Evolutionary conservation across 192 early-diverging fungal genomes (phyloP).

Genomic region (Backusella sp.): DNA sequence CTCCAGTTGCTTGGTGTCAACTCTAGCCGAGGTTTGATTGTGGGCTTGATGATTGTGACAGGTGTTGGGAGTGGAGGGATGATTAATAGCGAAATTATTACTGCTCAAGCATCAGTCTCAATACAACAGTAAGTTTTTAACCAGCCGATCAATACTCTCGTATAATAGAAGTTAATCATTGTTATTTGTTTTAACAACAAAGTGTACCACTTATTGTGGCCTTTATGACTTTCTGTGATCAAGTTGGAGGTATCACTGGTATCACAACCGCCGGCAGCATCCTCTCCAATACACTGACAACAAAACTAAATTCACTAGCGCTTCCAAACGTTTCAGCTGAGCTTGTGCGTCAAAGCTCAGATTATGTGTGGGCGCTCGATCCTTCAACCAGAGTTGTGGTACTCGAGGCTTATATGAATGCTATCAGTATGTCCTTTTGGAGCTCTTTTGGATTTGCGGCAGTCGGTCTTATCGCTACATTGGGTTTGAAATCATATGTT

Average conservation of each 20-base stretch:
- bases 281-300: slow-evolving; percentile 53
- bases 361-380: slow-evolving; percentile 16
- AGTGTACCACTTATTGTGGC: slow-evolving; percentile 33
- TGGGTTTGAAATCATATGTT: slow-evolving; percentile 26
- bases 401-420: slow-evolving; percentile 24
- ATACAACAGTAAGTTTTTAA: slow-evolving; percentile 30
- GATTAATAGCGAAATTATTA: slow-evolving; percentile 35
- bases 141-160: not conserved
- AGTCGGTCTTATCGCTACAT: slow-evolving; percentile 14
- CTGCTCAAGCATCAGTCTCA: slow-evolving; percentile 31
- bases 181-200: not conserved
- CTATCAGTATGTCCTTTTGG: slow-evolving; percentile 25
- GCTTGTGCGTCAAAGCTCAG: slow-evolving; percentile 27
- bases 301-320: slow-evolving; percentile 14
- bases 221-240: slow-evolving; percentile 36
- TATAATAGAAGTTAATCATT: not conserved
- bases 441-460: slow-evolving; percentile 23
- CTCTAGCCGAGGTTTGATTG: slow-evolving; percentile 28
- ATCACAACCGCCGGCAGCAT: slow-evolving; percentile 62
- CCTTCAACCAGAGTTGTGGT: slow-evolving; percentile 13
- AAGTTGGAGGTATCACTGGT: slow-evolving; percentile 41
- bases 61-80: slow-evolving; percentile 34
- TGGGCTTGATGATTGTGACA: slow-evolving; percentile 32
- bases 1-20: slow-evolving; percentile 15
- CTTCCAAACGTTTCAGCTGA: slow-evolving; percentile 16